These are phyloP conservation scores for Drechmeria coniospora DNA, from an alignment of 2,329 filamentous ascomycete genomes.

Conservation along the genomic window DNA sequence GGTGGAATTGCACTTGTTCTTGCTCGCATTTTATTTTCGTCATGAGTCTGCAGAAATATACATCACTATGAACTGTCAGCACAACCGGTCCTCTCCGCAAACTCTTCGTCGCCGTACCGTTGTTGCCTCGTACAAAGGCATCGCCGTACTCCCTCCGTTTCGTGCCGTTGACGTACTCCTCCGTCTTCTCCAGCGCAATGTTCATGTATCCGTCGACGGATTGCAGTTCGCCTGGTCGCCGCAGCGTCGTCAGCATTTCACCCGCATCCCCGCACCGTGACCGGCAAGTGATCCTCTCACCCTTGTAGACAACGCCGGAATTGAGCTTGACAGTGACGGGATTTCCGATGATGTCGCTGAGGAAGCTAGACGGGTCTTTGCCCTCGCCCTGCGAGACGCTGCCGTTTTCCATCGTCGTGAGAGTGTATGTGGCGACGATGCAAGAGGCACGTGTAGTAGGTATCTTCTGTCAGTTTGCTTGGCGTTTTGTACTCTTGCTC, in stretches of 20 bases:
- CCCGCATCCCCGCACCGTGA: too few species aligned
- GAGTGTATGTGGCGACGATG: too few species aligned
- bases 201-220: slow-evolving; percentile 99
- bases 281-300: slow-evolving; percentile 40
- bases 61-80: slow-evolving; percentile 36
- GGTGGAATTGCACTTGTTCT: too few species aligned
- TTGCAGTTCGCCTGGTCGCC: slow-evolving; percentile 64
- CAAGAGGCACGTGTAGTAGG: too few species aligned
- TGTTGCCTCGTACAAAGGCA: slow-evolving; percentile 91
- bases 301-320: slow-evolving; percentile 97
- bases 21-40: slow-evolving; percentile 9
- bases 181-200: slow-evolving; percentile 90
- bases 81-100: not conserved
- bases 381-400: slow-evolving; percentile 49
- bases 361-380: slow-evolving; percentile 84
- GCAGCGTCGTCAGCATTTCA: slow-evolving; percentile 5
- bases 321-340: slow-evolving; percentile 95
- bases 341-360: slow-evolving; percentile 87
- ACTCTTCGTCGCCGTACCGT: slow-evolving; percentile 42
- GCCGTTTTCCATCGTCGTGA: slow-evolving; percentile 56
- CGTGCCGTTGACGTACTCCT: slow-evolving; percentile 76
- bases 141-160: slow-evolving; percentile 78
- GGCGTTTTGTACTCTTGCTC: too few species aligned
- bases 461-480: too few species aligned
- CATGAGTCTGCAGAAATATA: slow-evolving; percentile 51